Conservation (phyloP, 345 rosid species). For the Physaria fendleri region DNA sequence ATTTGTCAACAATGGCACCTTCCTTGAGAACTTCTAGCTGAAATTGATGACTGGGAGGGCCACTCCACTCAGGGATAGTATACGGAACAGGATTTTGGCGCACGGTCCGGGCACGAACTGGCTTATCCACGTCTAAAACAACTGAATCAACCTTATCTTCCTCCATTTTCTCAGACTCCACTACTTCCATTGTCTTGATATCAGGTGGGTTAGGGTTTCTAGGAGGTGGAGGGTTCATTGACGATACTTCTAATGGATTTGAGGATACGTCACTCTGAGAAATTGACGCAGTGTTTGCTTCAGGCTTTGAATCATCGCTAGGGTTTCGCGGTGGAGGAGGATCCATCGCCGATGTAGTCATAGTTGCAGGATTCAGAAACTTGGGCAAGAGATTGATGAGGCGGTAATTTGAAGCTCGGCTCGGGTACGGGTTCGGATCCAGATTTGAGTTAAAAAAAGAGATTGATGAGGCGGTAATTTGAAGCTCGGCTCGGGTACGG, state of each 20-base stretch:
- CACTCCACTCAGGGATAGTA: conserved; percentile 87
- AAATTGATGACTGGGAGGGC: conserved; percentile 57
- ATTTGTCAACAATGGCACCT: conserved; percentile 61
- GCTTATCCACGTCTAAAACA: neutral
- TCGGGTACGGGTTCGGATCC: neutral
- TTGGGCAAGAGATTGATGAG: conserved; percentile 3
- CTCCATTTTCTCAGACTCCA: neutral
- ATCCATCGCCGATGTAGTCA: conserved; percentile 40
- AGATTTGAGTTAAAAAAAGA: too few relatives aligned
- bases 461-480: neutral
- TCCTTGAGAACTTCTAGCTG: conserved; percentile 78
- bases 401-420: neutral
- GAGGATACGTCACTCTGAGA: conserved; percentile 10
- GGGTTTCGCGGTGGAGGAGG: conserved; percentile 54
- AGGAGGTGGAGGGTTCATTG: conserved; percentile 43
- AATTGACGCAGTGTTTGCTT: neutral
- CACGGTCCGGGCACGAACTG: conserved; percentile 8
- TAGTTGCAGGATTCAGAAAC: conserved; percentile 15
- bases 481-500: neutral
- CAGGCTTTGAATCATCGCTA: conserved; percentile 9
- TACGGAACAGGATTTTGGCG: conserved; percentile 53
- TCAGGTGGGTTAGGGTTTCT: conserved; percentile 25
- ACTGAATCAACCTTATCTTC: conserved; percentile 3
- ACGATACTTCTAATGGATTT: neutral
- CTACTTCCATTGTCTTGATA: conserved; percentile 1